Evolutionary conservation across 2,329 filamentous ascomycete species (phyloP).

Genomic region (Pseudofabraea citricarpa): DNA sequence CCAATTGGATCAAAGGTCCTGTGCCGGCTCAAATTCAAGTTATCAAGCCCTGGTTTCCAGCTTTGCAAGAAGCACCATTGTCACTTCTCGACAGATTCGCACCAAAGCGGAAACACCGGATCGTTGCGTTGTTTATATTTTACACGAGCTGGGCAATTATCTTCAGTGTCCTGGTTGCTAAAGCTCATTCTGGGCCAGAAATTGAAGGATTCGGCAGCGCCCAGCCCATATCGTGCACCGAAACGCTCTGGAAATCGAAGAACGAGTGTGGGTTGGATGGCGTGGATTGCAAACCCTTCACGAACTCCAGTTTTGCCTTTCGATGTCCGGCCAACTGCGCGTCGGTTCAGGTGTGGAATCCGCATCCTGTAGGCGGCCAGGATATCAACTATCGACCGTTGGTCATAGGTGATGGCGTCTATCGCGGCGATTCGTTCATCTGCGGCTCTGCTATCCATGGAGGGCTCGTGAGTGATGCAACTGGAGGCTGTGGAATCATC

Average conservation of each 20-base stretch:
- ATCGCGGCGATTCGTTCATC: conserved; percentile 88
- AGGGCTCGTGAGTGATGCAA: conserved; percentile 65
- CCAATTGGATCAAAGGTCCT: too few species aligned
- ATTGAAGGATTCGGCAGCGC: not conserved
- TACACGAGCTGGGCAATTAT: not conserved
- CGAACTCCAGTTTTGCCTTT: conserved; percentile 65
- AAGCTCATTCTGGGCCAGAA: not conserved
- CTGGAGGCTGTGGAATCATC: conserved; percentile 79
- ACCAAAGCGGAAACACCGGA: not conserved
- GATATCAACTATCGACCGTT: conserved; percentile 59
- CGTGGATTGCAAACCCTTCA: conserved; percentile 70
- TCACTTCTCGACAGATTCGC: not conserved
- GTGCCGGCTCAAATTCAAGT: too few species aligned
- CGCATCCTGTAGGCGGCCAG: conserved; percentile 68
- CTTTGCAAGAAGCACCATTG: not conserved
- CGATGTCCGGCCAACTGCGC: conserved; percentile 70
- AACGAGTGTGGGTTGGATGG: conserved; percentile 74
- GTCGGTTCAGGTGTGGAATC: conserved; percentile 60
- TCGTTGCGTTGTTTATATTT: not conserved
- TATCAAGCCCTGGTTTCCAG: not conserved
- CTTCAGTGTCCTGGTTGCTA: not conserved
- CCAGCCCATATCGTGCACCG: too few species aligned
- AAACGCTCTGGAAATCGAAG: not conserved
- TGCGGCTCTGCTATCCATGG: conserved; percentile 82
- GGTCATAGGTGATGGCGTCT: conserved; percentile 67